Evolutionary conservation across 805 yeast genomes (phyloP).

Genomic region (Starmerella stigmatis): DNA sequence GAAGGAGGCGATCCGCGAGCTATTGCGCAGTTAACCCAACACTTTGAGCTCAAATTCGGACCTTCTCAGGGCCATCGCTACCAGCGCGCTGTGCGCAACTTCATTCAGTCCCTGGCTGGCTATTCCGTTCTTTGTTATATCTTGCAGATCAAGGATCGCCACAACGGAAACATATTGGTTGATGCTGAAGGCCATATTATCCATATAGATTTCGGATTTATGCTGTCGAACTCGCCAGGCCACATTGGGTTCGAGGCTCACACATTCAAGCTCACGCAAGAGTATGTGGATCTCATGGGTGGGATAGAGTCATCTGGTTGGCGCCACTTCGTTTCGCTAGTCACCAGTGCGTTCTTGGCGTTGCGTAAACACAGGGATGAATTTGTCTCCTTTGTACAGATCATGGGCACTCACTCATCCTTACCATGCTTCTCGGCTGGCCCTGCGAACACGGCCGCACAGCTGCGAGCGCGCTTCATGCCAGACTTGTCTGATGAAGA

Average conservation of each 20-base stretch:
- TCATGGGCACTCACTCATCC: slow-evolving; percentile 85
- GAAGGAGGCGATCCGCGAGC: slow-evolving; percentile 51
- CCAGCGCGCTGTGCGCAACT: slow-evolving; percentile 70
- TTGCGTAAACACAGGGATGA: slow-evolving; percentile 65
- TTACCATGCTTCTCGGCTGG: slow-evolving; percentile 91
- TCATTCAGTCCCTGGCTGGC: slow-evolving; percentile 81
- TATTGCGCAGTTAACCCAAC: slow-evolving; percentile 65
- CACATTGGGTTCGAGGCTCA: slow-evolving; percentile 90
- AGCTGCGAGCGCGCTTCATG: slow-evolving; percentile 72
- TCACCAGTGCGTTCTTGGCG: slow-evolving; percentile 64
- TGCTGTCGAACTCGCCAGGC: slow-evolving; percentile 91
- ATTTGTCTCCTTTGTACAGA: slow-evolving; percentile 70
- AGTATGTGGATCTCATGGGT: slow-evolving; percentile 80
- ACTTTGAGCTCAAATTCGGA: slow-evolving; percentile 70
- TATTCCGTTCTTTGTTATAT: slow-evolving; percentile 85
- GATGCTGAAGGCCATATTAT: slow-evolving; percentile 91
- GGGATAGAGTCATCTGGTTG: slow-evolving; percentile 59
- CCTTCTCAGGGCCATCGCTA: slow-evolving; percentile 41
- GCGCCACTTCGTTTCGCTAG: slow-evolving; percentile 47
- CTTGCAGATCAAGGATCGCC: slow-evolving; percentile 92
- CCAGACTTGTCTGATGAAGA: slow-evolving; percentile 62
- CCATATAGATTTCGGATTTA: slow-evolving; percentile 84
- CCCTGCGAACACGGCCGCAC: slow-evolving; percentile 58
- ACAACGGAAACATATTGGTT: slow-evolving; percentile 95
- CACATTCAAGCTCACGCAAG: slow-evolving; percentile 84